phyloP scores from a whole-genome alignment of 305 asterid species.

The Rubia balearica region DNA sequence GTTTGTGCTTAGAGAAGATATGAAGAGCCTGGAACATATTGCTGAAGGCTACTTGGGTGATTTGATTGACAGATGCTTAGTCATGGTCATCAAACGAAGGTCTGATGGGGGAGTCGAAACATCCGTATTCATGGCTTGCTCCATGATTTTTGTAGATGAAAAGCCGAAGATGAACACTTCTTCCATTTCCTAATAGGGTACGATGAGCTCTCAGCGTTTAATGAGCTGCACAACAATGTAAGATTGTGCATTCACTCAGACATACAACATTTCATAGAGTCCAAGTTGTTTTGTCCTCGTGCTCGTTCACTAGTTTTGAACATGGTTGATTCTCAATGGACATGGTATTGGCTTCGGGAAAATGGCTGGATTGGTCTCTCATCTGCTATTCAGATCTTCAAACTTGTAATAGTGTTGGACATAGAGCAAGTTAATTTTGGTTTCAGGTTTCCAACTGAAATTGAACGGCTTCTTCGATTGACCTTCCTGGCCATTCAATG shows the following conservation, averaged over 20 bases:
- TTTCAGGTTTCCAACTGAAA: background rate
- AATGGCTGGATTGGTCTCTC: background rate
- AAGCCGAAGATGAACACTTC: background rate
- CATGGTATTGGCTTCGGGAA: no score
- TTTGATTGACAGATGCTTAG: background rate
- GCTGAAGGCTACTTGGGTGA: background rate
- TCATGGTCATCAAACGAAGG: background rate
- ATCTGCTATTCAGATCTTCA: background rate
- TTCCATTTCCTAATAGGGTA: background rate
- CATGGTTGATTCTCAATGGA: no score
- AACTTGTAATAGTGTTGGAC: background rate
- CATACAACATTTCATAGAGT: background rate
- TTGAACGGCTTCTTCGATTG: background rate
- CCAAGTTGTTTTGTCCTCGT: background rate
- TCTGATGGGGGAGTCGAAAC: background rate
- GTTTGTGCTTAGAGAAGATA: no score
- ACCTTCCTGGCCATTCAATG: background rate
- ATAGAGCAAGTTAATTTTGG: background rate
- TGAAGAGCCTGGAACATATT: background rate
- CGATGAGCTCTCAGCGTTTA: background rate
- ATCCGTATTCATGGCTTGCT: background rate
- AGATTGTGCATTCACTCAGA: background rate
- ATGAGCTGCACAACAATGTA: background rate
- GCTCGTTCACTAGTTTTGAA: background rate
- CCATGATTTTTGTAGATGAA: background rate